Percentiles rank a stretch among this genome's conserved stretches.
Evolutionary conservation across 345 rosid species (phyloP).

Genomic region (Microthlaspi erraticum): DNA sequence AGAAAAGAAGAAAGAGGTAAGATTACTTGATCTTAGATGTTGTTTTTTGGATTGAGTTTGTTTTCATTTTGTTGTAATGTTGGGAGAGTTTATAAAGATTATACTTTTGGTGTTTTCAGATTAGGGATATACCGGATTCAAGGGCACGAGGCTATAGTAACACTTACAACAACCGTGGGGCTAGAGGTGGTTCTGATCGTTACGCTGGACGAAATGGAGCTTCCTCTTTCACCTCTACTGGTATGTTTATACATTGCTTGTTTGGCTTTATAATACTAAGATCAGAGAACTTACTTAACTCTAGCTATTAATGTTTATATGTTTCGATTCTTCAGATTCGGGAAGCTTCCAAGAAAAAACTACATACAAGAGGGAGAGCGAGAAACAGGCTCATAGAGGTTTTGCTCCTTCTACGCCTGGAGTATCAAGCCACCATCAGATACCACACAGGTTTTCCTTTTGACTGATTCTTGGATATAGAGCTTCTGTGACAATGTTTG

Average conservation of each 20-base stretch:
- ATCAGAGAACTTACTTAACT: slow-evolving; percentile 3
- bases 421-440: slow-evolving; percentile 44
- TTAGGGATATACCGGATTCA: slow-evolving; percentile 62
- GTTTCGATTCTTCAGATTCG: slow-evolving; percentile 53
- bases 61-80: not conserved
- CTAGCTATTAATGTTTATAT: not conserved
- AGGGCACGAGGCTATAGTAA: slow-evolving; percentile 64
- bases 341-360: slow-evolving; percentile 58
- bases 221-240: slow-evolving; percentile 52
- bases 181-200: slow-evolving; percentile 72
- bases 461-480: not conserved
- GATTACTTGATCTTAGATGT: not conserved
- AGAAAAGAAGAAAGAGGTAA: slow-evolving; percentile 88
- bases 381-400: slow-evolving; percentile 55
- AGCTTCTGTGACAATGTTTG: not conserved
- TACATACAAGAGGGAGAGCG: slow-evolving; percentile 74
- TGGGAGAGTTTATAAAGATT: not conserved
- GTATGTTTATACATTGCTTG: slow-evolving; percentile 42
- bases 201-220: slow-evolving; percentile 60
- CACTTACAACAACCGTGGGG: slow-evolving; percentile 56
- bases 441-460: slow-evolving; percentile 57
- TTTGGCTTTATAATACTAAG: slow-evolving; percentile 1
- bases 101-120: slow-evolving; percentile 56
- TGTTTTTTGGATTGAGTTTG: not conserved
- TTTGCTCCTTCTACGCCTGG: slow-evolving; percentile 59